Percentiles rank a stretch among this genome's conserved stretches.
phyloP scores from a whole-genome alignment of 768 basidiomycete genomes.

The Leccinum pellstonianum region DNA sequence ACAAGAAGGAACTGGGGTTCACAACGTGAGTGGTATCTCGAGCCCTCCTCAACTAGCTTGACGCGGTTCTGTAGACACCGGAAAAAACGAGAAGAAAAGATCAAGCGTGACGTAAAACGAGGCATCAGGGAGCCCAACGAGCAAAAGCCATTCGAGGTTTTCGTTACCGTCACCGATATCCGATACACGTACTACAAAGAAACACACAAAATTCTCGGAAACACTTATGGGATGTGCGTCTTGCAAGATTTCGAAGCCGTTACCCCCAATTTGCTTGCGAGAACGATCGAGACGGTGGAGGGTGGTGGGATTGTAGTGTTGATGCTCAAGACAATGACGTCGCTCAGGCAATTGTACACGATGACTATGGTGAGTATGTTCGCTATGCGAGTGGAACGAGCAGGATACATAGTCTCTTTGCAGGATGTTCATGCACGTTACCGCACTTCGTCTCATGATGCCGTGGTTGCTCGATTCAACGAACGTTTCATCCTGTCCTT shows the following conservation, averaged over 20 bases:
- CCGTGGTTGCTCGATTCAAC: constrained; percentile 93
- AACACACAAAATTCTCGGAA: constrained; percentile 93
- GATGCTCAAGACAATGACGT: constrained; percentile 92
- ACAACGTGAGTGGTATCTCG: constrained; percentile 60
- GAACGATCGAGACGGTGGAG: constrained; percentile 98
- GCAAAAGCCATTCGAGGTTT: constrained; percentile 96
- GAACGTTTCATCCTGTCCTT: constrained; percentile 98
- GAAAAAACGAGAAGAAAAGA: constrained; percentile 95
- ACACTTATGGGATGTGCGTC: constrained; percentile 96
- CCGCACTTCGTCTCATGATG: constrained; percentile 85
- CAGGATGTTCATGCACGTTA: constrained; percentile 97
- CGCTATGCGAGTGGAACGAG: neutral
- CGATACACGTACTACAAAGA: constrained; percentile 99
- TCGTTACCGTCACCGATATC: constrained; percentile 98
- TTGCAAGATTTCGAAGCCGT: constrained; percentile 98
- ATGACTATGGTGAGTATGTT: constrained; percentile 69
- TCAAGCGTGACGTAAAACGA: constrained; percentile 93
- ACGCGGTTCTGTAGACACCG: constrained; percentile 60
- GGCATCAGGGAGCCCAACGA: constrained; percentile 94
- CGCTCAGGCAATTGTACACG: constrained; percentile 85
- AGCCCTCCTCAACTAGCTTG: neutral
- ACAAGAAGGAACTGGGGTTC: constrained; percentile 98
- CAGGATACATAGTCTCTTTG: neutral
- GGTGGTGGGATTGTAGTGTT: constrained; percentile 90
- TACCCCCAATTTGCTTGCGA: constrained; percentile 93